Conservation (phyloP, 2,329 filamentous ascomycete genomes). For the Cytospora leucostoma region DNA sequence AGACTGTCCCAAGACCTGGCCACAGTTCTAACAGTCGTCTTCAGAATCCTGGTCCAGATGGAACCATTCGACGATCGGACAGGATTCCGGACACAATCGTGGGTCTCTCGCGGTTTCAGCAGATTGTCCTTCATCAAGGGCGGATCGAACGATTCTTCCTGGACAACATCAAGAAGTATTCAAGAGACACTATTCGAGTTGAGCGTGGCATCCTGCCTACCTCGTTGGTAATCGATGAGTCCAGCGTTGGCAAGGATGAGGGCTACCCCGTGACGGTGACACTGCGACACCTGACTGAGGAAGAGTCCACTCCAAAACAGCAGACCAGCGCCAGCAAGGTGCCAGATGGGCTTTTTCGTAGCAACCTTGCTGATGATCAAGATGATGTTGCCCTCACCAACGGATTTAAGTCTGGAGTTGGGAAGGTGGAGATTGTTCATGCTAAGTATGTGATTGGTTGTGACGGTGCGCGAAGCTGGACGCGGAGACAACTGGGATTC, state of each 20-base stretch:
- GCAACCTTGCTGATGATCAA: slow-evolving; percentile 52
- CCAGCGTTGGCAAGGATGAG: slow-evolving; percentile 48
- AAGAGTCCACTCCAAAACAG: slow-evolving; percentile 55
- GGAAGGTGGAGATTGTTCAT: slow-evolving; percentile 47
- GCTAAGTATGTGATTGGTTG: slow-evolving; percentile 68
- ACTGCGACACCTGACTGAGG: slow-evolving; percentile 57
- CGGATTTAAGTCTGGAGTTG: slow-evolving; percentile 35
- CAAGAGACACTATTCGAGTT: slow-evolving; percentile 50
- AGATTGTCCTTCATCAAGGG: slow-evolving; percentile 71
- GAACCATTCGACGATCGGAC: slow-evolving; percentile 58
- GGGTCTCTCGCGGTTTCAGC: slow-evolving; percentile 62
- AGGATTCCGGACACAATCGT: slow-evolving; percentile 64
- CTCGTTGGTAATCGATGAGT: slow-evolving; percentile 55
- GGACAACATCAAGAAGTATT: slow-evolving; percentile 58
- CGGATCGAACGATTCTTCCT: slow-evolving; percentile 69
- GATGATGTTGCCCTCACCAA: slow-evolving; percentile 39
- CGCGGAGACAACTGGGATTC: slow-evolving; percentile 53
- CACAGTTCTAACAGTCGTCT: slow-evolving; percentile 34
- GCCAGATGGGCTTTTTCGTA: slow-evolving; percentile 59
- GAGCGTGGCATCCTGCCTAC: slow-evolving; percentile 63
- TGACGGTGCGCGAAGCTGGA: slow-evolving; percentile 70
- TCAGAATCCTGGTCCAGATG: slow-evolving; percentile 64
- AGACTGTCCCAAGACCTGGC: background rate
- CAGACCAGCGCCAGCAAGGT: slow-evolving; percentile 41
- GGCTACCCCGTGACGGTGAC: slow-evolving; percentile 63